A percentile compares a stretch with the other conserved stretches of the same genome.
Evolutionary conservation across 768 basidiomycete genomes (phyloP).

Genomic region (Termitomyces sp.): DNA sequence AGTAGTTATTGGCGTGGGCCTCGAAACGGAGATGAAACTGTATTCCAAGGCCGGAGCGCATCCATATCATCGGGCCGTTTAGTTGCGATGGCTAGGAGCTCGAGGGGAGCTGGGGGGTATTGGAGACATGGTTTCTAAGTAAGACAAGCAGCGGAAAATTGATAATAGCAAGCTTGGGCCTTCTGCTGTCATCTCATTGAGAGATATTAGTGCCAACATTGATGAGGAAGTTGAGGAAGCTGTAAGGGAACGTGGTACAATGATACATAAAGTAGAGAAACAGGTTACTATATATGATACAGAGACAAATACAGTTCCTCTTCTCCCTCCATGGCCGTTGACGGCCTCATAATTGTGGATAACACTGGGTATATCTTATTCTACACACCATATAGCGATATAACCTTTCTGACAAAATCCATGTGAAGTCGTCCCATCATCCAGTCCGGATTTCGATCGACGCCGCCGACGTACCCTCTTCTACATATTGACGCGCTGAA

Average conservation of each 20-base stretch:
- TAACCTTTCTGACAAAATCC: constrained; percentile 16
- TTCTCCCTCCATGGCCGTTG: constrained; percentile 57
- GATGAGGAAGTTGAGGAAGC: not conserved
- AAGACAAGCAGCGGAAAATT: not conserved
- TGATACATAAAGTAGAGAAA: no score
- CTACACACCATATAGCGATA: constrained; percentile 10
- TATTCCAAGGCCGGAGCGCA: not conserved
- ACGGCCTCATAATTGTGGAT: constrained; percentile 80
- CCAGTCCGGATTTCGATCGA: constrained; percentile 84
- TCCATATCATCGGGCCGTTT: no score
- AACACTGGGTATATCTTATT: constrained; percentile 54
- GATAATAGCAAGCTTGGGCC: not conserved
- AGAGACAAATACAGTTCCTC: constrained; percentile 9
- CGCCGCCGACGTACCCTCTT: constrained; percentile 73
- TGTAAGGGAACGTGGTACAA: not conserved
- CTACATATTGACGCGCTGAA: constrained; percentile 86
- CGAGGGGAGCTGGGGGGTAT: not conserved
- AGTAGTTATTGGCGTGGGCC: not conserved
- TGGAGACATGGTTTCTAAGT: no score
- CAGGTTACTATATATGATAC: not conserved
- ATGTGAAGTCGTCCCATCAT: constrained; percentile 68
- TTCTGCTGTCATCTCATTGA: not conserved
- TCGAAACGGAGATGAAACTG: not conserved
- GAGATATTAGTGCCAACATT: not conserved
- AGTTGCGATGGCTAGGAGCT: not conserved